A percentile compares a stretch with the other conserved stretches of the same genome.
phyloP scores from a whole-genome alignment of 139 green algal species.

The Chlamydomonas applanata region DNA sequence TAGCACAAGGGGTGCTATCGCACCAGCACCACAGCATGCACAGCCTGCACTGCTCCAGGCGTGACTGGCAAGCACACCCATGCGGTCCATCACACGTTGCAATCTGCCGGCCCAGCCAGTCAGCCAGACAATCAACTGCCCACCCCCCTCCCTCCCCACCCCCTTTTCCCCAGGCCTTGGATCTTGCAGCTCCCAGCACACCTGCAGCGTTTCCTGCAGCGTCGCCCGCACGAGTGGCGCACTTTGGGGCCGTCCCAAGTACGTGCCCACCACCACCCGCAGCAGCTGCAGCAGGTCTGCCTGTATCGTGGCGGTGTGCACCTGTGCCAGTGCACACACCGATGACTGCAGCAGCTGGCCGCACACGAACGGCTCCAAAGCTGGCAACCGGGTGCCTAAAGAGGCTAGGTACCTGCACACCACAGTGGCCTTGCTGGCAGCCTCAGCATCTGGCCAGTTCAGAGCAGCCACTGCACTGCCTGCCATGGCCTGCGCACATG shows the following conservation, averaged over 20 bases:
- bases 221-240: neutral
- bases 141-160: neutral
- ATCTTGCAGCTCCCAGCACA: constrained; percentile 1
- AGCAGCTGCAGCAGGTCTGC: constrained; percentile 62
- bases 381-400: constrained; percentile 25
- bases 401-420: constrained; percentile 52
- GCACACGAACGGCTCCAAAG: constrained; percentile 44
- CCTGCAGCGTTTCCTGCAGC: constrained; percentile 16
- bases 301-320: constrained; percentile 40
- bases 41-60: neutral
- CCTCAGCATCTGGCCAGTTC: constrained; percentile 68
- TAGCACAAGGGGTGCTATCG: neutral
- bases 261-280: constrained; percentile 47
- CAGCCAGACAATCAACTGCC: too few species aligned
- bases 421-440: constrained; percentile 36
- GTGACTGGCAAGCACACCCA: neutral
- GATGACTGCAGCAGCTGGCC: constrained; percentile 25
- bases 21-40: neutral
- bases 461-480: constrained; percentile 56
- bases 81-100: too few species aligned
- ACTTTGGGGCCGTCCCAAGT: neutral
- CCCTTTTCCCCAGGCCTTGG: neutral
- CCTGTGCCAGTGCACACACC: constrained; percentile 15
- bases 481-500: constrained; percentile 41
- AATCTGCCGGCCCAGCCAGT: too few species aligned